Base-by-base conservation (phyloP, 2,329 filamentous ascomycete genomes). In the Xylariaceae sp. region DNA sequence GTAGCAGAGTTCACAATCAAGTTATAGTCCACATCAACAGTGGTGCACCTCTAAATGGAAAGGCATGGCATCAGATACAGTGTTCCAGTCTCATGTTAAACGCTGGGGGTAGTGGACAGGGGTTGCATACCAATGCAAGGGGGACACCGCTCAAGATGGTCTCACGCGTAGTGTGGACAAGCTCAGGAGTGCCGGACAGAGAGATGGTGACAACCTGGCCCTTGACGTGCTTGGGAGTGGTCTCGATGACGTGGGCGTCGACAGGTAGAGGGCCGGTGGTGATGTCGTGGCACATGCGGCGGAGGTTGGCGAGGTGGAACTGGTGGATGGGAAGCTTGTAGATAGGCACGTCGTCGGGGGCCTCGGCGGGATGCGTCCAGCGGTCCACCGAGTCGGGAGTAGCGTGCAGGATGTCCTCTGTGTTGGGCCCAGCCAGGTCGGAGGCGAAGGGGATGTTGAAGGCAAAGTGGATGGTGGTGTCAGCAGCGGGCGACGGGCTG, bases 361-460 rank as follows among this genome's bases (percentile, higher is more conserved):
- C 89, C 63, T 89, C 90, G 68, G 90, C 89, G 57, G 93, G 88
- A 71, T 96, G 93, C 46, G 90, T 94, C 94, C 94, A 99, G 69
- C 90, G 86, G 60, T 93, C 82, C 59, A 96, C 86, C 55, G 93
- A 92, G 62, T 90, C 89, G 52, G 86, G 84, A 58, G 89, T 96
- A 58, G 93, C 91, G 74, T 97, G 93, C 55, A 97, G 82, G 65
- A 99, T 90, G 72, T 97, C 92, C 71, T 97, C 91, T 61, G 88
- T 88, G 66, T 97, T 91, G 58, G 94, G 94, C 33, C 94, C 94
- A 57, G 89, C 83, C 56, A 99, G 84, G 65, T 93, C 93, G 59
- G 90, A 96, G 62, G 91, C 87, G 74, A 97, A 97, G 55, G 94
- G 94, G 45, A 99, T 88, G 69, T 97, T 97, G 84, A 99, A 97